Base-by-base conservation (phyloP, 2,329 filamentous ascomycete genomes). In the Aschersonia sp. region DNA sequence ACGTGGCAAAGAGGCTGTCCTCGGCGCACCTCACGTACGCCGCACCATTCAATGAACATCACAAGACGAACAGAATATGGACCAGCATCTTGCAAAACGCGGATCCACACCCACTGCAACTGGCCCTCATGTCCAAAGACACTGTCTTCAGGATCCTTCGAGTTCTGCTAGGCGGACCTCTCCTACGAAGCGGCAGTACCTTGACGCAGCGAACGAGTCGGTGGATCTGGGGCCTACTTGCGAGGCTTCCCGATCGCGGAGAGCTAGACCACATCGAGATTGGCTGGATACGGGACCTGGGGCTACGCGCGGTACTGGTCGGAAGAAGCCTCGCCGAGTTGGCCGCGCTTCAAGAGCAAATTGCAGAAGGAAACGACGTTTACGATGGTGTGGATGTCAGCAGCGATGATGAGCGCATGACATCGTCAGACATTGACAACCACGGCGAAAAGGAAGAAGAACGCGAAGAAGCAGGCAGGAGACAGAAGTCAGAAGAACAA, bases 221-320 rank as follows among this genome's bases (percentile, higher is more conserved):
- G 12, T 97, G 91, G 91, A 70, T 86, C 4, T 96, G 89, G 89
- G 81, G 84, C 0, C 64, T 95, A 49, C 69, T 96, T 43, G 87
- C 85, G 3, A 76, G 80, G 49, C 73, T 91, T 50, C 82, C 85
- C 1, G 84, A 86, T 38, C 68, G 78, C 7, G 88, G 88, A 1
- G 80, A 85, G 61, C 68, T 96, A 61, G 78, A 79, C 51, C 84
- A 86, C 52, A 76, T 80, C 43, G 84, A 92, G 58, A 77, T 94
- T 32, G 82, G 80, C 4, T 78, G 80, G 57, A 69, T 96, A 31
- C 74, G 91, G 46, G 86, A 92, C 50, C 62, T 97, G 35, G 89
- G 85, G 0, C 87, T 88, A 63, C 76, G 81, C 53, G 88, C 88
- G 0, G 78, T 83, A 28, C 60, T 80, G 54, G 61, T 84, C 49